Conservation (phyloP, 345 rosid genomes). For the Psidium guajava region DNA sequence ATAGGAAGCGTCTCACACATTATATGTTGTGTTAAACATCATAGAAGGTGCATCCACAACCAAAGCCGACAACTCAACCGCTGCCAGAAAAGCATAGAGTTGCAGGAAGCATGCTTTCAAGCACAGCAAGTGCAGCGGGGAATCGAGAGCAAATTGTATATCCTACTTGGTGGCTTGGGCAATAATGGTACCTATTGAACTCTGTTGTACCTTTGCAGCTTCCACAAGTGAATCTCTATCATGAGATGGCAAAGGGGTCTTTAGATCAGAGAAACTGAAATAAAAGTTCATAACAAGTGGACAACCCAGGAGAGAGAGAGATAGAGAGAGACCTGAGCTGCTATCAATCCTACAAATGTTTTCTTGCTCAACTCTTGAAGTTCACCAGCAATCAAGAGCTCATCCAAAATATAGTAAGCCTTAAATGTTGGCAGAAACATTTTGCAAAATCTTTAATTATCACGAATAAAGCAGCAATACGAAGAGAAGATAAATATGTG, state of each 20-base stretch:
- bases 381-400: slow-evolving; percentile 86
- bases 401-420: slow-evolving; percentile 70
- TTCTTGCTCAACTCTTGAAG: slow-evolving; percentile 88
- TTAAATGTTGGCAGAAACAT: too few species aligned
- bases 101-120: not conserved
- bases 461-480: too few species aligned
- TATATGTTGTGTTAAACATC: not conserved
- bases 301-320: not conserved
- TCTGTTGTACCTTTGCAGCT: too few species aligned
- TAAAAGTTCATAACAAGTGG: too few species aligned
- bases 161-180: too few species aligned
- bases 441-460: too few species aligned
- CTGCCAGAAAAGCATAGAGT: not conserved
- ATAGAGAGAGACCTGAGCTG: slow-evolving; percentile 53
- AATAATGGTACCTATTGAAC: too few species aligned
- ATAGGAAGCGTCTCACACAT: not conserved
- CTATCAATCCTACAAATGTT: slow-evolving; percentile 71
- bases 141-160: too few species aligned
- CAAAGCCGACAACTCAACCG: not conserved
- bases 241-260: too few species aligned
- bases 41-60: not conserved
- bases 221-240: too few species aligned
- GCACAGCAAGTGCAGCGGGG: not conserved
- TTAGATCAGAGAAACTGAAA: too few species aligned
- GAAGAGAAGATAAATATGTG: too few species aligned